Base-by-base conservation (phyloP, 2,329 filamentous ascomycete species). In the Phialophora verrucosa region DNA sequence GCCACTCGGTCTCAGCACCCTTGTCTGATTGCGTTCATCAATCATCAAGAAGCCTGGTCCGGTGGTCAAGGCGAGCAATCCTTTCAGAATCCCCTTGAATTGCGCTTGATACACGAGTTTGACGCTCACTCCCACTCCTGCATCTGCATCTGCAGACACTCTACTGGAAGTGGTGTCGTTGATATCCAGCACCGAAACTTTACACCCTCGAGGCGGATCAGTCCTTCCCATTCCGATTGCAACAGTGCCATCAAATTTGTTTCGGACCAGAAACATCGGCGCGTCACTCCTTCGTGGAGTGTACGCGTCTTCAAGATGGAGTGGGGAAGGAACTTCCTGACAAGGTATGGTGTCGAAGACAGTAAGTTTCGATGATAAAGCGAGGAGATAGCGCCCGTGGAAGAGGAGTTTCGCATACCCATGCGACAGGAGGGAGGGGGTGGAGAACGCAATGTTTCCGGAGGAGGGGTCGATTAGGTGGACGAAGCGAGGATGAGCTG, bases 261-360 rank as follows among this genome's bases (percentile, higher is more conserved):
- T 71, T 31, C 62, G 63, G 5, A 69, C 64, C 27, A 73, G 56
- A 51, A 62, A 55, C 29, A 55, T 62, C 51, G 66, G 62, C 23
- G 54, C 59, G 20, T 55, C 27, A 27, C 53, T 62, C 17, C 32
- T 27, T 54, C 59, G 66, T 17, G 56, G 51, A 32, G 60, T 53
- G 27, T 55, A 69, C 2, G 66, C 54, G 1, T 50, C 31, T 50
- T 65, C 66, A 6, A 70, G 63, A 8, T 27, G 23, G 53, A 68
- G 61, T 5, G 59, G 49, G 14, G 61, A 59, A 2, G 53, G 27
- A 11, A 69, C 58, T 10, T 44, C 56, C 44, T 57, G 61, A 23
- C 54, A 59, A 5, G 62, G 84, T 7, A 98, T 91, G 11, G 96
- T 85, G 76, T 99, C 91, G 83, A 92, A 97, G 42, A 97, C 89